phyloP scores from a whole-genome alignment of 257 asterid genomes.

The Solanum microdontum region DNA sequence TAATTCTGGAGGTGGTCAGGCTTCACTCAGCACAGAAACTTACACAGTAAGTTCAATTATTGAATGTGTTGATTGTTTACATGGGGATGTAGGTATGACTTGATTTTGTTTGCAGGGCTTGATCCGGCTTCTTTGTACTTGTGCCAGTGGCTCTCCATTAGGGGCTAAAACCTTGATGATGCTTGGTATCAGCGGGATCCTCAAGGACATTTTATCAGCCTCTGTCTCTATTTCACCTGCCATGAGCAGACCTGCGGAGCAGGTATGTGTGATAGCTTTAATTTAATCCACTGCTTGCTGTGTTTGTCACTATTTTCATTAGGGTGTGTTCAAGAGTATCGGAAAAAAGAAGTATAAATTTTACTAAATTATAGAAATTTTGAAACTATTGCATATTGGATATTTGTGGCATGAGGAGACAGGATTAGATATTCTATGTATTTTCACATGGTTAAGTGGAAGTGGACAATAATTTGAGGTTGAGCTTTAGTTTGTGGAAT shows the following conservation, averaged over 20 bases:
- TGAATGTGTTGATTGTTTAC: neutral
- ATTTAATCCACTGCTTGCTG: neutral
- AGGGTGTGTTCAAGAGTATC: neutral
- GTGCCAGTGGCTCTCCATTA: constrained; percentile 82
- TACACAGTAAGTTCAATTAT: constrained; percentile 51
- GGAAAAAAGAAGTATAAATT: neutral
- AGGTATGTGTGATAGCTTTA: constrained; percentile 33
- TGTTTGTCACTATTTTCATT: neutral
- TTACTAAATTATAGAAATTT: neutral
- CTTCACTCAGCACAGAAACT: constrained; percentile 81
- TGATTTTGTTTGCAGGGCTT: constrained; percentile 55
- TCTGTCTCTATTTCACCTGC: constrained; percentile 85
- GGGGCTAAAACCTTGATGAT: constrained; percentile 81
- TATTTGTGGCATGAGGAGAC: neutral
- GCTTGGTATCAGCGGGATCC: constrained; percentile 88
- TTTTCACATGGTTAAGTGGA: neutral
- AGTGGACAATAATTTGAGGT: neutral
- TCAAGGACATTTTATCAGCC: constrained; percentile 72
- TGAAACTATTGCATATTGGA: neutral
- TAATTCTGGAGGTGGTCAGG: constrained; percentile 85
- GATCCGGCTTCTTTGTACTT: constrained; percentile 82
- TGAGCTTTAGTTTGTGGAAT: neutral
- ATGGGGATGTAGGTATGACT: constrained; percentile 13
- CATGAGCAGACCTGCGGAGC: constrained; percentile 88
- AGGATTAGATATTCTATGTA: neutral